Percentiles rank a stretch among this genome's conserved stretches.
Conservation (phyloP, 257 asterid genomes). For the Solanum clarkiae region DNA sequence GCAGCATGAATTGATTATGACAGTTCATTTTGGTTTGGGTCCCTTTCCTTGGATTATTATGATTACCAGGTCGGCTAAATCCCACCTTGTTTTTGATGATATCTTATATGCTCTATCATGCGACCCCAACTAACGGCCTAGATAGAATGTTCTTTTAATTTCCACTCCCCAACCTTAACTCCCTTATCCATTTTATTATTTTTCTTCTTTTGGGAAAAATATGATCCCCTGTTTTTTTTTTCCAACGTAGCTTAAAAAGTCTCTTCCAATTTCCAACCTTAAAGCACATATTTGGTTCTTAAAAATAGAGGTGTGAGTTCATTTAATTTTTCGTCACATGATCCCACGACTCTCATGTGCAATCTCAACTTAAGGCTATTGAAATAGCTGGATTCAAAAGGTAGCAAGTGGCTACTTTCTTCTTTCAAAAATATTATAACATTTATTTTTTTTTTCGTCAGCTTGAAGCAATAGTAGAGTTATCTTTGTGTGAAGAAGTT, state of each 20-base stretch:
- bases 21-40: constrained; percentile 9
- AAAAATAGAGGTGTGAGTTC: neutral
- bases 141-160: constrained; percentile 15
- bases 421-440: neutral
- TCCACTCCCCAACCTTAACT: neutral
- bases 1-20: constrained; percentile 22
- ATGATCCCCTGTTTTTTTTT: neutral
- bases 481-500: neutral
- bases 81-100: neutral
- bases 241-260: neutral
- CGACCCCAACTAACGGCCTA: constrained; percentile 10
- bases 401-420: neutral
- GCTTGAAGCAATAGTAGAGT: neutral
- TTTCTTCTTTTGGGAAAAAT: neutral
- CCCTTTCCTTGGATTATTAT: constrained; percentile 3
- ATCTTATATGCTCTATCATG: neutral
- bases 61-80: constrained; percentile 1
- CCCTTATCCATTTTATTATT: constrained; percentile 2
- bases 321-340: neutral
- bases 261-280: neutral
- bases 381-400: neutral
- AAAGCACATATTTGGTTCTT: neutral
- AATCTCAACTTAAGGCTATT: neutral
- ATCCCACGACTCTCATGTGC: neutral
- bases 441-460: too few relatives aligned